These are phyloP conservation scores for Didymella pinodella DNA, from an alignment of 2,329 filamentous ascomycete species.

Conservation along the genomic window DNA sequence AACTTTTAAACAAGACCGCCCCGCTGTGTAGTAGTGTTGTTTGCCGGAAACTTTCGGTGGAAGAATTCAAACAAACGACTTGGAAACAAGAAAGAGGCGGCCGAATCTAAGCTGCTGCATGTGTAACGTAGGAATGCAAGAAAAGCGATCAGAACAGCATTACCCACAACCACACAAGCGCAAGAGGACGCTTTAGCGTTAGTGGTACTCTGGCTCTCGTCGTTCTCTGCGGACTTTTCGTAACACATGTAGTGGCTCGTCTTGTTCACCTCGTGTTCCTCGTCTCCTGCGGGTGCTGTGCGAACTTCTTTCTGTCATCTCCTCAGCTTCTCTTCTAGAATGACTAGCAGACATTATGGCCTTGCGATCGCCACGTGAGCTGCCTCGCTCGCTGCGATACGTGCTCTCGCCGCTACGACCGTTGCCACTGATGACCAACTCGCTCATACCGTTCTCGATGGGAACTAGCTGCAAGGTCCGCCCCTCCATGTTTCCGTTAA, in stretches of 20 bases:
- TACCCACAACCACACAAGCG: neutral
- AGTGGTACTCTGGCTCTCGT: conserved; percentile 32
- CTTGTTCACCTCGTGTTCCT: conserved; percentile 32
- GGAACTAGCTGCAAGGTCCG: conserved; percentile 47
- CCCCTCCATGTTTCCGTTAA: conserved; percentile 51
- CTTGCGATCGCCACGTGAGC: conserved; percentile 29
- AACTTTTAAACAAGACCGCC: conserved; percentile 30
- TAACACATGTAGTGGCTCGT: conserved; percentile 32
- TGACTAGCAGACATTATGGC: conserved; percentile 29
- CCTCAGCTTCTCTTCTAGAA: conserved; percentile 42
- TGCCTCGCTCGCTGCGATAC: conserved; percentile 43
- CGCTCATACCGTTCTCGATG: conserved; percentile 46
- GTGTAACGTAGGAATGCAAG: too few species aligned
- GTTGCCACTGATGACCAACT: conserved; percentile 46
- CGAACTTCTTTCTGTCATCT: conserved; percentile 38
- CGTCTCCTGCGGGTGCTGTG: conserved; percentile 40
- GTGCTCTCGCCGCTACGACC: conserved; percentile 33
- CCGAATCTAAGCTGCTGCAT: neutral
- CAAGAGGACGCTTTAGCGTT: neutral
- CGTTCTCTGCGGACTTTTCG: conserved; percentile 12
- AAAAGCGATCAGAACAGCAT: neutral
- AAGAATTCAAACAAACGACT: neutral
- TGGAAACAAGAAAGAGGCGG: neutral
- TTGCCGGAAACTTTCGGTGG: conserved; percentile 31
- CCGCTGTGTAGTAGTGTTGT: conserved; percentile 14